Base-by-base conservation (phyloP, 192 early-diverging fungal genomes). In the Linnemannia hyalina region DNA sequence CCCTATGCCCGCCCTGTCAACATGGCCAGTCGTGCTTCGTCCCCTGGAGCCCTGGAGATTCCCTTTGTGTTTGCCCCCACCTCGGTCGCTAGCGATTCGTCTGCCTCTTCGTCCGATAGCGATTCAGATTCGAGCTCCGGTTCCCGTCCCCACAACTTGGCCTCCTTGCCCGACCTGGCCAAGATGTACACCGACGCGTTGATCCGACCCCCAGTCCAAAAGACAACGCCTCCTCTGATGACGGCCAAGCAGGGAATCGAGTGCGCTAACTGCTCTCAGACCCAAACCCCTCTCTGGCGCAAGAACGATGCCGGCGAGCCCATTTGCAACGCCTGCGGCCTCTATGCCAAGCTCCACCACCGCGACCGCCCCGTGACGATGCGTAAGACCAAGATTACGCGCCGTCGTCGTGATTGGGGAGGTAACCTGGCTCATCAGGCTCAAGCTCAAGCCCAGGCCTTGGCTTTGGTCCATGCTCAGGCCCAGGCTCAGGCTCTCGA, bases 331-430 rank as follows among this genome's bases (percentile, higher is more conserved):
- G 95, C 96, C 1, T 96, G 96, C 80, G 93, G 94, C 5, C 77
- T 99, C 26, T 99, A 97, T 87, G 96, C 94, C 87, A 99, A 98
- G 88, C 93, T 99, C 60, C 98, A 99, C 83, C 92, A 96, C 79
- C 92, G 95, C 11, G 92, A 94, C 74, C 91, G 98, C 23, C 98
- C 98, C 23, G 93, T 96, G 41, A 92, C 93, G 40, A 93, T 99
- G 92, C 95, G 96, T 47, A 92, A 92, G 71, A 63, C 88, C 40
- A 93, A 92, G 72, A 93, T 94, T 80, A 89, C 93, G 71, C 88
- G 93, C 40, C 88, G 93, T 42, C 82, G 91, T 36, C 85, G 91
- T 35, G 91, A 90, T 49, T 92, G 91, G 91, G 88, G 88, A 29
- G 87, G 84, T 15, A 86, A 86, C 73, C 44, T 86, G 44, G 84